Base-by-base conservation (phyloP, 148 eudicot genomes). In the Silene uniflora region DNA sequence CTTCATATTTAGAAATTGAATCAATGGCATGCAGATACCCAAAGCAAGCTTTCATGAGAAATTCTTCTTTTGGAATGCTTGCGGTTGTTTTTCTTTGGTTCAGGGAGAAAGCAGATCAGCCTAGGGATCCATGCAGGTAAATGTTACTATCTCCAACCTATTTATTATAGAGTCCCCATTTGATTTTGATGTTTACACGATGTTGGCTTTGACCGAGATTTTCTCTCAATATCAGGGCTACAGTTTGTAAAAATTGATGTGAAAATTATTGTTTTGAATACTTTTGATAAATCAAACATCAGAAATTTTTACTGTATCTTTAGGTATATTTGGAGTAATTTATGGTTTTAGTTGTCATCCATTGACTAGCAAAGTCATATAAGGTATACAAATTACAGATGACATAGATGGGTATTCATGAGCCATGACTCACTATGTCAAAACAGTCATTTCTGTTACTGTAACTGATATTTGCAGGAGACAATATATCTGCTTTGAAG, bases 11-110 rank as follows among this genome's bases (percentile, higher is more conserved):
- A 5, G 42, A 64, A 1, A 13, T 64, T 19, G 62, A 59, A 4
- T 59, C 62, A 21, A 3, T 19, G 65, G 65, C 65, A 61, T 61
- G 65, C 65, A 35, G 67, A 27, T 18, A 35, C 47, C 35, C 72
- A 46, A 44, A 68, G 55, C 25, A 68, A 19, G 56, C 55, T 44
- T 44, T 68, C 72, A 21, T 68, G 54, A 68, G 55, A 68, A 17
- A 32, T 35, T 44, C 27, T 4, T 42, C 61, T 23, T 0, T n/a
- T 70, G 29, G 60, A 47, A 23, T 70, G 35, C 11, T 47, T 21
- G 58, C 2, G n/a, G 44, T 42, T 17, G 52, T 67, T 67, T 67
- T 67, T 67, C 42, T 21, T 21, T 24, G 62, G 19, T 49, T 14
- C 29, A 11, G 3, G 58, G 29, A 46, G 29, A 21, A 19, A 68